Base-by-base conservation (phyloP, 768 basidiomycete species). In the Amanita inopinata region DNA sequence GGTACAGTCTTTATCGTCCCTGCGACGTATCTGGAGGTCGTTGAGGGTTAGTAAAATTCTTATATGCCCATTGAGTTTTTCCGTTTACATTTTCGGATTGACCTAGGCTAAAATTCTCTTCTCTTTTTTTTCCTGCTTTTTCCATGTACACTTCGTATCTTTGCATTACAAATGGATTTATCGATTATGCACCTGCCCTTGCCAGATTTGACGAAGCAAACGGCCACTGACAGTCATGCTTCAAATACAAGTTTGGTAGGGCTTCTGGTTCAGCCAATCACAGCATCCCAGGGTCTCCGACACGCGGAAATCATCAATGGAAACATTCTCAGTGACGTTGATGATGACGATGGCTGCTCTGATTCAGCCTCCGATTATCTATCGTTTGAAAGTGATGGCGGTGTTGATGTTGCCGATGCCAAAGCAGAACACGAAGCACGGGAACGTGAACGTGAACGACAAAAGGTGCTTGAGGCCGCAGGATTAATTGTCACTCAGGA, bases 1-100 rank as follows among this genome's bases (percentile, higher is more conserved):
- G 94, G 94, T 15, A 61, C 80, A 47, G 79, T 96, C 40, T 87
- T 84, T 64, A 80, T 92, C 55, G 91, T 92, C 3, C 96, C 96
- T 40, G 90, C 92, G 18, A 78, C 81, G 14, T 98, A 98, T 60
- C 60, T 99, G 58, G 86, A 94, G 62, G 61, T 80, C 53, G 69
- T 71, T 56, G 77, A 83, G 76, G 88, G 94, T 94, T 82, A 94
- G 93, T 94, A 61, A 52, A 54, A 58, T 61, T 51, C 34, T 46
- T 66, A 53, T 61, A 61, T 60, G 52, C 52, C 58, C 64, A 70
- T 66, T 72, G 69, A 73, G 74, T 75, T 65, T 63, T 56, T 66
- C 69, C 66, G 67, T 76, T 78, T 73, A 75, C 70, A 60, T 70
- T 61, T 58, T 59, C 56, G 60, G 64, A 70, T 68, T 36, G 34